Evolutionary conservation across 1,139 yeast species (phyloP).

Genomic region (Pichia norvegensis): DNA sequence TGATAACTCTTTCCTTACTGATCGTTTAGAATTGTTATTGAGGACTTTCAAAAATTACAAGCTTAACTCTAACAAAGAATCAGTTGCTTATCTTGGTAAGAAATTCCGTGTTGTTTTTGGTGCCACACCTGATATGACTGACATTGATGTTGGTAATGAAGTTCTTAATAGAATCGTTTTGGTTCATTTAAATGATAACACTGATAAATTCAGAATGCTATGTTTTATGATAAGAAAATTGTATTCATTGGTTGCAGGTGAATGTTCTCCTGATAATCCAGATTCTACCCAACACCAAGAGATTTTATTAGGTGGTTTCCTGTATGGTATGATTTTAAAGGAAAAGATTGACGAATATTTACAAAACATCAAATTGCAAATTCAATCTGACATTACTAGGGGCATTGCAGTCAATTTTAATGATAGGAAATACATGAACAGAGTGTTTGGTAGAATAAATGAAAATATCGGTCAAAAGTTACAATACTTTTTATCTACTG

Average conservation of each 20-base stretch:
- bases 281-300: slow-evolving; percentile 99
- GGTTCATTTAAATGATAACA: slow-evolving; percentile 68
- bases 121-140: slow-evolving; percentile 81
- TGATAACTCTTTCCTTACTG: slow-evolving; percentile 87
- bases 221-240: slow-evolving; percentile 92
- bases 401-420: slow-evolving; percentile 77
- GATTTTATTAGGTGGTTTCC: slow-evolving; percentile 88
- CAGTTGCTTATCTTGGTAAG: slow-evolving; percentile 89
- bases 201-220: slow-evolving; percentile 78
- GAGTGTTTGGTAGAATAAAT: slow-evolving; percentile 73
- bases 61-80: slow-evolving; percentile 74
- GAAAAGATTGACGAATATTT: slow-evolving; percentile 94
- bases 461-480: slow-evolving; percentile 93
- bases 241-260: slow-evolving; percentile 92
- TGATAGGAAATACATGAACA: slow-evolving; percentile 73
- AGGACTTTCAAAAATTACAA: slow-evolving; percentile 80
- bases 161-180: slow-evolving; percentile 77
- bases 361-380: slow-evolving; percentile 61
- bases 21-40: slow-evolving; percentile 88
- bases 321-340: slow-evolving; percentile 92
- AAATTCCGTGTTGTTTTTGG: slow-evolving; percentile 91
- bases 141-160: slow-evolving; percentile 84
- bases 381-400: slow-evolving; percentile 74
- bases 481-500: slow-evolving; percentile 92
- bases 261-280: slow-evolving; percentile 95